phyloP scores from a whole-genome alignment of 2,329 filamentous ascomycete species.

The Clarireedia homoeocarpa region DNA sequence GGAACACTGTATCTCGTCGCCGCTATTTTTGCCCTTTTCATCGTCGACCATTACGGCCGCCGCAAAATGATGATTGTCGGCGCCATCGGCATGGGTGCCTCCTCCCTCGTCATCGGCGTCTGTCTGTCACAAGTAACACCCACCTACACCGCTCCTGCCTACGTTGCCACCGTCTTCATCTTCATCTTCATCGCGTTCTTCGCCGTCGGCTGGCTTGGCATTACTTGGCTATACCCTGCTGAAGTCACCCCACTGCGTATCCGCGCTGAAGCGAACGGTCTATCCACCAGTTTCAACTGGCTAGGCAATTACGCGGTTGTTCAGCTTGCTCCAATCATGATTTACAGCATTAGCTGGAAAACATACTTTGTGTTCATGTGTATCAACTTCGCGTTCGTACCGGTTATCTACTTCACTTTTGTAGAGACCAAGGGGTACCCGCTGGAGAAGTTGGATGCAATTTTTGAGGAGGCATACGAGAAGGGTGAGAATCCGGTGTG shows the following conservation, averaged over 20 bases:
- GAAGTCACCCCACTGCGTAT: slow-evolving; percentile 46
- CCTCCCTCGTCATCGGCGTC: slow-evolving; percentile 46
- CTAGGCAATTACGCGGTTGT: slow-evolving; percentile 60
- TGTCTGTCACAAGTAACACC: slow-evolving; percentile 42
- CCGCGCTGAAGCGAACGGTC: slow-evolving; percentile 49
- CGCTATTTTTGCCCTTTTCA: slow-evolving; percentile 53
- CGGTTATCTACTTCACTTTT: slow-evolving; percentile 4
- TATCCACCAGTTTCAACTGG: slow-evolving; percentile 34
- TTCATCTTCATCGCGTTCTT: slow-evolving; percentile 48
- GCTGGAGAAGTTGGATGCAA: slow-evolving; percentile 3
- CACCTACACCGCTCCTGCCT: slow-evolving; percentile 29
- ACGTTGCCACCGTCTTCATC: slow-evolving; percentile 28
- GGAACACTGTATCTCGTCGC: slow-evolving; percentile 50
- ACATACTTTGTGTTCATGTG: slow-evolving; percentile 30
- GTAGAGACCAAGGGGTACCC: slow-evolving; percentile 8
- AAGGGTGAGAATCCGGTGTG: slow-evolving; percentile 6
- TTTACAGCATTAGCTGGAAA: slow-evolving; percentile 21
- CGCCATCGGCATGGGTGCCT: slow-evolving; percentile 50
- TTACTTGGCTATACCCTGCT: slow-evolving; percentile 47
- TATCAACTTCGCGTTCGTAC: slow-evolving; percentile 3
- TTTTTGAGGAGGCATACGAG: slow-evolving; percentile 8
- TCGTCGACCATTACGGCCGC: slow-evolving; percentile 45
- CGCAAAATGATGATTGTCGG: slow-evolving; percentile 40
- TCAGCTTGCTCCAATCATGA: slow-evolving; percentile 37
- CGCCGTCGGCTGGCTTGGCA: slow-evolving; percentile 43